Base-by-base conservation (phyloP, 306 rosid species). In the Sechiopsis laciniata region DNA sequence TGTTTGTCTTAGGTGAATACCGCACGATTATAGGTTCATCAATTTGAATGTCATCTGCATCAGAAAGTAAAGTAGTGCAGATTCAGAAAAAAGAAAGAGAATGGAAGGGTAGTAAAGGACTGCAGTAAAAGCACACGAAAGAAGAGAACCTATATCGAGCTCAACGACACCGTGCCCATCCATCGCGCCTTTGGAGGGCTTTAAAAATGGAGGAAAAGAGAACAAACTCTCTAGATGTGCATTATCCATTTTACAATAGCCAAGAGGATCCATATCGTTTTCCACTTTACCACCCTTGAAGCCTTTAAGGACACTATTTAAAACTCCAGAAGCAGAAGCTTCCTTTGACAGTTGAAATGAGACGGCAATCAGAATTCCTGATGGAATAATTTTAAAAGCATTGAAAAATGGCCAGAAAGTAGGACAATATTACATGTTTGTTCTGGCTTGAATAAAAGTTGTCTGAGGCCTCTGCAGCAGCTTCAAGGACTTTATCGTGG, bases 181-280 rank as follows among this genome's bases (percentile, higher is more conserved):
- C 29, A 35, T 53, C 12, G 76, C 64, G 32, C 53, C 80, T 17
- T 75, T 58, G 60, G 84, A 83, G 77, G 92, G 79, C 83, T 92
- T 92, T 72, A 88, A 82, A 86, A 90, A 92, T 11, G 93, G 98
- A 68, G 96, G 98, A 81, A 37, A 75, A 76, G 96, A 87, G 85
- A 85, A 92, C 59, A 90, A 75, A 78, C 77, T 85, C 75, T 87
- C 88, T 50, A 92, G 77, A 79, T 82, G 83, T 19, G 61, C 81
- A 74, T 74, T 57, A 65, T 29, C 67, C 55, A 51, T 32, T 78
- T 70, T 50, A 64, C 77, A 80, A 72, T 46, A 81, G 50, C 15
- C 50, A 52, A 72, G 77, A 57, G 57, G 85, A 60, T 78, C 63
- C 75, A 74, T 75, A 71, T 72, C 48, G 70, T 77, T 75, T 72